These are phyloP conservation scores for Pisolithus sp. DNA, from an alignment of 768 basidiomycete genomes.

Conservation along the genomic window DNA sequence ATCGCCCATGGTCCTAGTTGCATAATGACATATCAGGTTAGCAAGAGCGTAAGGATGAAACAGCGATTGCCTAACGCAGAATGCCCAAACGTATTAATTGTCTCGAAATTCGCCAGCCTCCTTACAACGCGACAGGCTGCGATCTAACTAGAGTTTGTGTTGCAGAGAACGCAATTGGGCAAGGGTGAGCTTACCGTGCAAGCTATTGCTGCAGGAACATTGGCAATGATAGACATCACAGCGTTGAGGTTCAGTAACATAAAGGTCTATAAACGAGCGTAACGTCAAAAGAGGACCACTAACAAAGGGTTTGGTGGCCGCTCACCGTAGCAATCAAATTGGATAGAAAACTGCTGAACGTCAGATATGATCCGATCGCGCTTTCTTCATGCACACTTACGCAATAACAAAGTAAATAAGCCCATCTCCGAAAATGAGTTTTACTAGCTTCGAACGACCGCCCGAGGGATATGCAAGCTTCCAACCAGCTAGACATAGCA, in stretches of 20 bases:
- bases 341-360: constrained; percentile 48
- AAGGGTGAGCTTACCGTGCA: constrained; percentile 44
- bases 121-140: constrained; percentile 61
- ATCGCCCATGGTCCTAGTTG: constrained; percentile 34
- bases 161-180: neutral
- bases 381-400: constrained; percentile 33
- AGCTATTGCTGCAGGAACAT: constrained; percentile 65
- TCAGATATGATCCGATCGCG: constrained; percentile 5
- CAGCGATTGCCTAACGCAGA: constrained; percentile 39
- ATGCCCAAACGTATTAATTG: constrained; percentile 39
- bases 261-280: constrained; percentile 34
- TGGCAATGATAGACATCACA: constrained; percentile 70
- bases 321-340: constrained; percentile 52
- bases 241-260: constrained; percentile 64
- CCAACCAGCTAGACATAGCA: constrained; percentile 53
- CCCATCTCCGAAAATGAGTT: constrained; percentile 65
- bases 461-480: constrained; percentile 46
- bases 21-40: constrained; percentile 9
- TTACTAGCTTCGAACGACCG: constrained; percentile 52
- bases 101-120: constrained; percentile 50
- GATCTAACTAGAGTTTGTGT: constrained; percentile 38
- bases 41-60: constrained; percentile 23
- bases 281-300: neutral
- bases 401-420: constrained; percentile 68
- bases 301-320: neutral